Conservation (phyloP, 1,139 yeast species). For the Diutina pseudorugosa region DNA sequence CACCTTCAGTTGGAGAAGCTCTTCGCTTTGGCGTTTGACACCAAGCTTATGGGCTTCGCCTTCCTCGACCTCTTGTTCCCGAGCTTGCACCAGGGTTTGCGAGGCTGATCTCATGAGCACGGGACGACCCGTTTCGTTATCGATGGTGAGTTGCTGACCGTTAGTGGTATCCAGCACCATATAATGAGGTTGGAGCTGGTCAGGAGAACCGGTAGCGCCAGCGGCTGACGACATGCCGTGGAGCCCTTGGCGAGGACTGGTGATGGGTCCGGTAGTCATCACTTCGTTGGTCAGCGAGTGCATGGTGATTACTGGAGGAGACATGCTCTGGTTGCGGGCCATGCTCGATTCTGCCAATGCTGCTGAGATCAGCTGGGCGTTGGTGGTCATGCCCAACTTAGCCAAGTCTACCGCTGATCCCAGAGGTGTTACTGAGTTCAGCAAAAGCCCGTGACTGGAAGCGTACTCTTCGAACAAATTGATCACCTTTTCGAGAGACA, state of each 20-base stretch:
- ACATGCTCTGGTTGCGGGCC: neutral
- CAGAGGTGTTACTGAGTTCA: neutral
- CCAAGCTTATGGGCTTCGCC: constrained; percentile 90
- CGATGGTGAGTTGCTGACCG: constrained; percentile 46
- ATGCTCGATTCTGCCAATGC: neutral
- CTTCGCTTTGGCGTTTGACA: constrained; percentile 43
- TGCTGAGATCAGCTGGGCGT: neutral
- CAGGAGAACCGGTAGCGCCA: neutral
- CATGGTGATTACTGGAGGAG: neutral
- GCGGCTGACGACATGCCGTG: neutral
- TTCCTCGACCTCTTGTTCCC: constrained; percentile 77
- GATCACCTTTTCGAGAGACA: constrained; percentile 30
- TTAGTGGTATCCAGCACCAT: constrained; percentile 52
- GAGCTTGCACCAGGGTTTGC: constrained; percentile 56
- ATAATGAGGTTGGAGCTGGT: constrained; percentile 43
- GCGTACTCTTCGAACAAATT: constrained; percentile 30
- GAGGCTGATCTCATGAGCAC: constrained; percentile 52
- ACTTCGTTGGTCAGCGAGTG: neutral
- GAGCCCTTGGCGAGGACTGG: neutral
- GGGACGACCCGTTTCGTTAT: constrained; percentile 60
- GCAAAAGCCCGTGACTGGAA: constrained; percentile 6
- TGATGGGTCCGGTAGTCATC: neutral
- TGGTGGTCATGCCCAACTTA: neutral
- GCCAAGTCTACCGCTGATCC: neutral
- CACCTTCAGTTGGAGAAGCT: constrained; percentile 13